These are phyloP conservation scores for Symbiodinium natans DNA, from an alignment of 73 alveolate genomes.

Conservation along the genomic window DNA sequence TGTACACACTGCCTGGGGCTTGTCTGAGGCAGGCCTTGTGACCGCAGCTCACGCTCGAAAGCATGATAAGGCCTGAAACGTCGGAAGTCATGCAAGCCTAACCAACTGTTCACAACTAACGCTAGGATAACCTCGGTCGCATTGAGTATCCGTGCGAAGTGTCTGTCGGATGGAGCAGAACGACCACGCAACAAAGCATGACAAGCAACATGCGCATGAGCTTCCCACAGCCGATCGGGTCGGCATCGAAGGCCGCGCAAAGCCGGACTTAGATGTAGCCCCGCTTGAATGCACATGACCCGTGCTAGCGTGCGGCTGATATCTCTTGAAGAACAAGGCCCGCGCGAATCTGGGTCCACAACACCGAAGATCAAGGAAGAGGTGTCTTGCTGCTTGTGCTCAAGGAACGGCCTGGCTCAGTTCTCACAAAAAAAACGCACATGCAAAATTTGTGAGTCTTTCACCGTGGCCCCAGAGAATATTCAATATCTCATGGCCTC, in stretches of 20 bases:
- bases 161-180: too few species aligned
- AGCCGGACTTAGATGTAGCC: conserved; percentile 19
- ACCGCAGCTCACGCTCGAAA: conserved; percentile 72
- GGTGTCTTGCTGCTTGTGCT: conserved; percentile 5
- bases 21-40: conserved; percentile 18
- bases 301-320: too few species aligned
- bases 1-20: too few species aligned
- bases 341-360: conserved; percentile 54
- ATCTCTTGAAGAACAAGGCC: too few species aligned
- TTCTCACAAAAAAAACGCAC: background rate
- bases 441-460: background rate
- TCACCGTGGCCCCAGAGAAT: background rate
- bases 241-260: conserved; percentile 79
- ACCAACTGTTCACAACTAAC: too few species aligned
- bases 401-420: conserved; percentile 16
- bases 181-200: background rate
- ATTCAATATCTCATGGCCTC: background rate
- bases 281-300: too few species aligned
- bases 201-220: background rate
- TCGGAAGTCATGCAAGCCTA: background rate
- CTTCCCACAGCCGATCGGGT: conserved; percentile 30
- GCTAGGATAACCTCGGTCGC: too few species aligned
- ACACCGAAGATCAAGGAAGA: conserved; percentile 45
- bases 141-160: too few species aligned
- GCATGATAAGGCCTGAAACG: conserved; percentile 41